Evolutionary conservation across 2,329 filamentous ascomycete genomes (phyloP).

Genomic region (Diaporthe citrichinensis): DNA sequence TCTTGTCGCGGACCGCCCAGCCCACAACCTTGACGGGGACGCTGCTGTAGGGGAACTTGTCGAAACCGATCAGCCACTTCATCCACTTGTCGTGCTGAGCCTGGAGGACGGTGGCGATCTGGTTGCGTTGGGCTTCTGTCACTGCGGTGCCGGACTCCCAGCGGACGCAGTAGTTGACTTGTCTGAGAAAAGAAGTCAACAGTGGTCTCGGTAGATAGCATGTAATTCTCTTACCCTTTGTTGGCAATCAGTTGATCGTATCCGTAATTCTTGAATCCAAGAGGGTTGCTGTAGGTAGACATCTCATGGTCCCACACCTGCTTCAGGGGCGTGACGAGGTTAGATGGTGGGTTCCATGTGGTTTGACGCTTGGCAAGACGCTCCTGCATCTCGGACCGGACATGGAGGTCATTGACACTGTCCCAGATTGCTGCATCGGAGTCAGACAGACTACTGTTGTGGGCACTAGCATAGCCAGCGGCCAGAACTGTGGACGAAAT

Average conservation of each 20-base stretch:
- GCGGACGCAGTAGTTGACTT: constrained; percentile 58
- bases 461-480: constrained; percentile 9
- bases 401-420: background rate
- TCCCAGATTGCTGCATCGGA: constrained; percentile 6
- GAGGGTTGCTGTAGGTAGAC: constrained; percentile 16
- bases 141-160: constrained; percentile 58
- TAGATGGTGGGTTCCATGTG: constrained; percentile 5
- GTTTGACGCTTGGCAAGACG: constrained; percentile 15
- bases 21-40: constrained; percentile 16
- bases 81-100: constrained; percentile 26
- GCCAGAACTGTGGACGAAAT: constrained; percentile 1
- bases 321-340: constrained; percentile 18
- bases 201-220: background rate
- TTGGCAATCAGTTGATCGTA: constrained; percentile 15
- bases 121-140: constrained; percentile 54
- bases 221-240: background rate
- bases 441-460: constrained; percentile 15
- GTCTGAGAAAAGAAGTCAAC: background rate
- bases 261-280: constrained; percentile 18
- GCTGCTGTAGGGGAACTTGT: constrained; percentile 22
- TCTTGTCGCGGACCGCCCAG: constrained; percentile 13
- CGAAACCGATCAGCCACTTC: constrained; percentile 21
- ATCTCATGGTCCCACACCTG: constrained; percentile 18
- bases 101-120: constrained; percentile 50
- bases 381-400: constrained; percentile 14